Evolutionary conservation across 345 rosid genomes (phyloP).

Genomic region (Melaleuca alternifolia): DNA sequence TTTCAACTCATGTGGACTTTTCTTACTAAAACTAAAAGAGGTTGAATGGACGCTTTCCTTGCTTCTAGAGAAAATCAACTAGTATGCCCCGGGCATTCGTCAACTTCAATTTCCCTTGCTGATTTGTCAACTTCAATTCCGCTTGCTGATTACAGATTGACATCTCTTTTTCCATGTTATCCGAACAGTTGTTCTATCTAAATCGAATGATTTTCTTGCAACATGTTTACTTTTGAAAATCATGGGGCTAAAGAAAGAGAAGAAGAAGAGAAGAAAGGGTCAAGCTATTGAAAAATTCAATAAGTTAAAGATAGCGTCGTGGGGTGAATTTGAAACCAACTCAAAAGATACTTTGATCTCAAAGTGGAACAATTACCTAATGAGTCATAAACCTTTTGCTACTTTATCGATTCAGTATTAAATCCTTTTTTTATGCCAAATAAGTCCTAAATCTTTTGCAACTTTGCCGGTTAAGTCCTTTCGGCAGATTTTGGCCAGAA

Average conservation of each 20-base stretch:
- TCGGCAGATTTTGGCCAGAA: too few species aligned
- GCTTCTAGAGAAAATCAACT: not conserved
- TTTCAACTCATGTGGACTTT: not conserved
- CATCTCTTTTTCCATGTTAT: not conserved
- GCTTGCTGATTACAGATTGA: not conserved
- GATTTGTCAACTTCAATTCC: not conserved
- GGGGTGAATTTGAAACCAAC: not conserved
- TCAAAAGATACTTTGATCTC: not conserved
- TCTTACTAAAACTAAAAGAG: not conserved
- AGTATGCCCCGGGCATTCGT: not conserved
- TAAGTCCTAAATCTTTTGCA: too few species aligned
- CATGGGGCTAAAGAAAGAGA: not conserved
- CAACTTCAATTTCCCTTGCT: not conserved
- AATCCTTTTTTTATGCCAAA: too few species aligned
- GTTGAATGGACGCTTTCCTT: not conserved
- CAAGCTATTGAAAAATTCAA: not conserved
- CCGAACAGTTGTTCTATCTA: not conserved
- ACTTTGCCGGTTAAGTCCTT: too few species aligned
- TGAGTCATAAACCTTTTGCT: too few species aligned
- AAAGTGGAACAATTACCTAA: not conserved
- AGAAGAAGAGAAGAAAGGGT: not conserved
- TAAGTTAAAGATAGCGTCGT: too few species aligned
- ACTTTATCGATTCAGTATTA: too few species aligned
- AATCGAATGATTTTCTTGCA: not conserved
- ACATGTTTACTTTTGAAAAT: not conserved